phyloP scores from a whole-genome alignment of 2,329 filamentous ascomycete genomes.

The Scedosporium boydii region DNA sequence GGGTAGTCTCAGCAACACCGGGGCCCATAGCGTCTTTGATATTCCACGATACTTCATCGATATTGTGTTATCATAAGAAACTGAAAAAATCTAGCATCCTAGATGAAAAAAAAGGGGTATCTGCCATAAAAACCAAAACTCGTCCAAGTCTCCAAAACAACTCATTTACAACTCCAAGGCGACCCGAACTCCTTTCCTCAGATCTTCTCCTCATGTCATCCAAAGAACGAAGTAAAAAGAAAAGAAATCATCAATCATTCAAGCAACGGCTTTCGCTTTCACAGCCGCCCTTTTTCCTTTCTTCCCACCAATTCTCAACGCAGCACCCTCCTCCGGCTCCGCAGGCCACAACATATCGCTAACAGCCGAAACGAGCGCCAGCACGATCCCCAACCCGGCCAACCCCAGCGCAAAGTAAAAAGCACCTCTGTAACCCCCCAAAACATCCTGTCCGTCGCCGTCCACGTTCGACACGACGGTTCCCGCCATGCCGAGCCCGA shows the following conservation, averaged over 20 bases:
- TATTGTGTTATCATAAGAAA: no score
- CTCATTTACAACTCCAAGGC: neutral
- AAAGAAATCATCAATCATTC: neutral
- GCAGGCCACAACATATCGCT: slow-evolving; percentile 9
- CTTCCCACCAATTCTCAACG: neutral
- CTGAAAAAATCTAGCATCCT: neutral
- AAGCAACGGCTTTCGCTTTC: neutral
- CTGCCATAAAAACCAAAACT: neutral
- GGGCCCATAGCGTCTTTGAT: neutral
- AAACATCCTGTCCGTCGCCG: slow-evolving; percentile 14
- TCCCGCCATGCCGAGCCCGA: slow-evolving; percentile 57
- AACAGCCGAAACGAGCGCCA: slow-evolving; percentile 11
- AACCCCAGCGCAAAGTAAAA: slow-evolving; percentile 33
- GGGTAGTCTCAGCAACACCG: no score
- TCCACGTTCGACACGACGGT: slow-evolving; percentile 43
- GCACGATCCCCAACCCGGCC: slow-evolving; percentile 22
- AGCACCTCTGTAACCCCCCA: slow-evolving; percentile 26
- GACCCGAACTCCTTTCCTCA: neutral
- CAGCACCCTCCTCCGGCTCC: slow-evolving; percentile 6
- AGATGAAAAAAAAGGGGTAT: neutral
- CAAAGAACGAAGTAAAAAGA: neutral
- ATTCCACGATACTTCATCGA: neutral
- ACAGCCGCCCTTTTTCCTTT: neutral
- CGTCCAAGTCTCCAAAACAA: neutral
- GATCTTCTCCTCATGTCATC: neutral